phyloP scores from a whole-genome alignment of 2,329 filamentous ascomycete genomes.

The Hypomyces perniciosus region DNA sequence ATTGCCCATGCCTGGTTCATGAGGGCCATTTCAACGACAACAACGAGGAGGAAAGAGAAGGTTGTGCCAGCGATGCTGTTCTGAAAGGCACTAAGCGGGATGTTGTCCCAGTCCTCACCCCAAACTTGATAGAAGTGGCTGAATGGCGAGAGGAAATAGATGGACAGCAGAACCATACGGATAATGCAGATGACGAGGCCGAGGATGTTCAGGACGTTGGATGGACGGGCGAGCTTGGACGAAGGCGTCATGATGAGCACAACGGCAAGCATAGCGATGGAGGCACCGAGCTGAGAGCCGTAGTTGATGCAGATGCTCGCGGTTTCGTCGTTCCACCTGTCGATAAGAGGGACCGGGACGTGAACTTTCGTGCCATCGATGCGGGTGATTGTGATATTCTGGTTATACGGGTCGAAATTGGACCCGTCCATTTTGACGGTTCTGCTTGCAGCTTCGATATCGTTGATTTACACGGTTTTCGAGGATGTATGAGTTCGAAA shows the following conservation, averaged over 20 bases:
- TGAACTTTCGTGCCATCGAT: conserved; percentile 27
- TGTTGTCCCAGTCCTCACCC: conserved; percentile 45
- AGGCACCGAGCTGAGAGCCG: conserved; percentile 64
- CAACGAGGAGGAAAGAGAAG: conserved; percentile 38
- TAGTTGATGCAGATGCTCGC: conserved; percentile 53
- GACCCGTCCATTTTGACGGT: conserved; percentile 15
- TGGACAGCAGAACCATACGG: conserved; percentile 50
- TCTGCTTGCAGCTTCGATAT: not conserved
- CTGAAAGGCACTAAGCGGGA: conserved; percentile 35
- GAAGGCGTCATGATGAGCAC: conserved; percentile 61
- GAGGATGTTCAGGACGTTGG: conserved; percentile 60
- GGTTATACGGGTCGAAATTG: conserved; percentile 30
- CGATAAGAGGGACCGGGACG: conserved; percentile 28
- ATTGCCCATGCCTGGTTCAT: conserved; percentile 49
- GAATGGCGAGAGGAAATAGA: conserved; percentile 57
- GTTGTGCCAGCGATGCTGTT: conserved; percentile 35
- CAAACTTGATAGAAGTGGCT: conserved; percentile 56
- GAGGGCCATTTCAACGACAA: conserved; percentile 42
- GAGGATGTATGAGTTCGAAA: not conserved
- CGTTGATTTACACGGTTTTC: no score
- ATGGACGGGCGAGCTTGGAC: conserved; percentile 56
- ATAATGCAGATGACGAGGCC: conserved; percentile 56
- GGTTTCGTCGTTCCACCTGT: conserved; percentile 27
- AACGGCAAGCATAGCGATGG: conserved; percentile 57
- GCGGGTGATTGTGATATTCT: conserved; percentile 30